Evolutionary conservation across 202 grass and related monocot genomes (phyloP).

Genomic region (Alloteropsis angusta): DNA sequence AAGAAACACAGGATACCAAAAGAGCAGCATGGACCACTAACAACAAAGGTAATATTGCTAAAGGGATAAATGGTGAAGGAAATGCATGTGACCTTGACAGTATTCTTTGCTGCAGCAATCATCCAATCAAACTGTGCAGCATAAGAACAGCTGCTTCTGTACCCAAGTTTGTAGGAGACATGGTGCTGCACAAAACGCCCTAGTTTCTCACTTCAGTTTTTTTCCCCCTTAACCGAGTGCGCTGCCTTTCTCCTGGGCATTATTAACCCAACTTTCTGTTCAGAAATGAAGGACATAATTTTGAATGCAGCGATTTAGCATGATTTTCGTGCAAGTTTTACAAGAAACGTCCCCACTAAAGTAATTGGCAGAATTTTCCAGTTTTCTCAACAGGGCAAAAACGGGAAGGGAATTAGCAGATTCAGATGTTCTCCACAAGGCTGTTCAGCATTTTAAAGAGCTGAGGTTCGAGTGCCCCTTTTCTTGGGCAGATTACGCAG

Average conservation of each 20-base stretch:
- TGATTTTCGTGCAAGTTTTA: not conserved
- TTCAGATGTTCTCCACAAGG: no score
- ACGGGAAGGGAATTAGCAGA: not conserved
- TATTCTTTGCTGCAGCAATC: conserved; percentile 33
- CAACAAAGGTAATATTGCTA: not conserved
- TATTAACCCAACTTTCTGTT: not conserved
- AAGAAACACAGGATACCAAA: not conserved
- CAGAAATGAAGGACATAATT: not conserved
- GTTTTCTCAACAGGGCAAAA: not conserved
- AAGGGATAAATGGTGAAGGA: not conserved
- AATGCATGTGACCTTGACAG: conserved; percentile 28
- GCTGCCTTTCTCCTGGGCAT: not conserved
- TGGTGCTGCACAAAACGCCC: not conserved
- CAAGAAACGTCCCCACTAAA: not conserved
- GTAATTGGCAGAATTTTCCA: not conserved
- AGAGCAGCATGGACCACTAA: conserved; percentile 23
- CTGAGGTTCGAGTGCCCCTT: not conserved
- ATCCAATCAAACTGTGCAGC: conserved; percentile 1
- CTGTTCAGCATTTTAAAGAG: not conserved
- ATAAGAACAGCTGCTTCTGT: not conserved
- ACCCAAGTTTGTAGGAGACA: not conserved
- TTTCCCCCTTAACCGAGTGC: not conserved
- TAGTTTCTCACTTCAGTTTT: not conserved
- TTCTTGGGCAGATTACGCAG: not conserved
- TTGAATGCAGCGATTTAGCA: not conserved